phyloP scores from a whole-genome alignment of 2,329 filamentous ascomycete genomes.

The Clathrospora elynae region DNA sequence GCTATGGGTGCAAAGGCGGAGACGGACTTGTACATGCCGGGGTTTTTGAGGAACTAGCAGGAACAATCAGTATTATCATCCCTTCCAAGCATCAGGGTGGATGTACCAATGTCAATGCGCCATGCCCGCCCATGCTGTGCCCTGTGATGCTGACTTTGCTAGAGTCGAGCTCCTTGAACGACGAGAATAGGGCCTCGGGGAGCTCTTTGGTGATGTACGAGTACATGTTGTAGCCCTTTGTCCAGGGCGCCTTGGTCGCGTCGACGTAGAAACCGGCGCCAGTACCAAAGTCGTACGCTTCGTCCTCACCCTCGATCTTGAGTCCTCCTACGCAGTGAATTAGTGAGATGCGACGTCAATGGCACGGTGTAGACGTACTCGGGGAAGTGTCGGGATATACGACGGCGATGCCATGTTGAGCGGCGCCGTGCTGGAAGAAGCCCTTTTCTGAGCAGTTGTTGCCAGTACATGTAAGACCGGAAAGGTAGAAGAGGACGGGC shows the following conservation, averaged over 20 bases:
- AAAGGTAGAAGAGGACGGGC: conserved; percentile 90
- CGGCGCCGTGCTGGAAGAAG: conserved; percentile 86
- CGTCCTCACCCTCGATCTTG: conserved; percentile 80
- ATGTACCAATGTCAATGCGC: conserved; percentile 77
- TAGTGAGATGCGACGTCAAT: conserved; percentile 14
- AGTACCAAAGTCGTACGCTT: conserved; percentile 87
- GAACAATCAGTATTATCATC: conserved; percentile 8
- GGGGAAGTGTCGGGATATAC: conserved; percentile 96
- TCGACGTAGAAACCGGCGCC: conserved; percentile 96
- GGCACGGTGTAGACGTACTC: conserved; percentile 56
- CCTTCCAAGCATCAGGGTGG: neutral
- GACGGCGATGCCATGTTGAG: conserved; percentile 82
- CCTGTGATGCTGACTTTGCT: conserved; percentile 81
- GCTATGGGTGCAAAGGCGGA: conserved; percentile 89
- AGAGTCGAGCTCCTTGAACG: conserved; percentile 73
- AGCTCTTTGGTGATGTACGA: conserved; percentile 88
- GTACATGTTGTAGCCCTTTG: conserved; percentile 88
- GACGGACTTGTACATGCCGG: conserved; percentile 84
- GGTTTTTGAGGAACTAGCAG: conserved; percentile 79
- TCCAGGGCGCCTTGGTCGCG: conserved; percentile 76
- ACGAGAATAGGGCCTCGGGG: conserved; percentile 73
- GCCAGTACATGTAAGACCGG: conserved; percentile 91
- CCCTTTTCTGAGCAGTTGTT: conserved; percentile 79
- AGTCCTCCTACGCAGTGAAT: conserved; percentile 64
- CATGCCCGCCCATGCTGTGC: conserved; percentile 97